phyloP scores from a whole-genome alignment of 169 alveolate genomes.

The Eimeria acervulina region DNA sequence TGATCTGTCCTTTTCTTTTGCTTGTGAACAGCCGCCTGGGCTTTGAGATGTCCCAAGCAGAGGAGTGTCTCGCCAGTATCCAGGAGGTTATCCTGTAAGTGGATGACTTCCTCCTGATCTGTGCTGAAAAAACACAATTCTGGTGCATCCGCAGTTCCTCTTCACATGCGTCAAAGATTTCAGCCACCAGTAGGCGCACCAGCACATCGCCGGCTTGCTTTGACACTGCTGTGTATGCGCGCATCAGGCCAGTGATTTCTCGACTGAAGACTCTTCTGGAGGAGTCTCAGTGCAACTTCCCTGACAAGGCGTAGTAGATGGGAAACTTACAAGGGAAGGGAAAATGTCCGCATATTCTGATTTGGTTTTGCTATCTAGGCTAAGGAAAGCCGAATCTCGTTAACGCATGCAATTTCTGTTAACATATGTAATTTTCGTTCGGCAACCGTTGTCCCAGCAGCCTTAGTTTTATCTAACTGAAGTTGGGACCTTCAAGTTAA shows the following conservation, averaged over 20 bases:
- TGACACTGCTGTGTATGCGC: neutral
- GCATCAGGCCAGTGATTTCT: slow-evolving; percentile 33
- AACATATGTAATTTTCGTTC: neutral
- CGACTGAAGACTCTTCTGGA: slow-evolving; percentile 28
- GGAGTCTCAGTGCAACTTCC: slow-evolving; percentile 51
- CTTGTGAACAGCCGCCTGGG: slow-evolving; percentile 64
- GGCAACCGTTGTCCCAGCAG: neutral
- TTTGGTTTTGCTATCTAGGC: slow-evolving; percentile 28
- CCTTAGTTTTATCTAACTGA: neutral
- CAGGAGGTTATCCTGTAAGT: slow-evolving; percentile 49
- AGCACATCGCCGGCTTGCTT: neutral
- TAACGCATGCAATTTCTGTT: neutral
- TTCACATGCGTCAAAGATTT: neutral
- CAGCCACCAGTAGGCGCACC: neutral
- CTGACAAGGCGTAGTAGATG: slow-evolving; percentile 62
- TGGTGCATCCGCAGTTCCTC: neutral
- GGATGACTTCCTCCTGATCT: neutral
- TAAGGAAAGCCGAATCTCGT: neutral
- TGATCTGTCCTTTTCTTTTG: neutral
- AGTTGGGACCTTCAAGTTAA: neutral
- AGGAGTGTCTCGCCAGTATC: slow-evolving; percentile 55
- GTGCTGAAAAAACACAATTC: neutral
- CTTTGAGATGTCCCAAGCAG: slow-evolving; percentile 60
- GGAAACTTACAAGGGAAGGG: neutral
- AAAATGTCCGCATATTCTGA: neutral